Base-by-base conservation (phyloP, 2,329 filamentous ascomycete species). In the Neofusicoccum cordaticola region DNA sequence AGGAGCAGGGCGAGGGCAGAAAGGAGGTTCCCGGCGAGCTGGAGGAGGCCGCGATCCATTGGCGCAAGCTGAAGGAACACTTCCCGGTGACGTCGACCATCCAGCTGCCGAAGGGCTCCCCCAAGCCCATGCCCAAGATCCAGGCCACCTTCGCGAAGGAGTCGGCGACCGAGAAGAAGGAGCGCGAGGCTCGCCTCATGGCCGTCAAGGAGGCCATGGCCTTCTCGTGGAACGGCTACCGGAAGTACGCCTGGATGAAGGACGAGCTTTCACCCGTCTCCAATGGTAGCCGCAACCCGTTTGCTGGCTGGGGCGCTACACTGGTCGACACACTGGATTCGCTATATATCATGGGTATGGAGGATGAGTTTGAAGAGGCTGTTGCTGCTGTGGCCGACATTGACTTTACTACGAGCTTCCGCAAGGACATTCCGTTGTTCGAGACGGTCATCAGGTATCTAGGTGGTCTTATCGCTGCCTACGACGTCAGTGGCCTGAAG, bases 301-400 rank as follows among this genome's bases (percentile, higher is more conserved):
- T 98, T 76, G 94, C 92, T 73, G 92, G 90, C 57, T 97, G 93
- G 93, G 91, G 91, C 17, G 93, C 93, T 15, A 96, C 93, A 0
- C 75, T 97, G 66, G 90, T 97, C 4, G 93, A 97, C 79, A 65
- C 85, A 2, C 79, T 90, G 61, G 89, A 91, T 72, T 87, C 86
- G n/a, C 79, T 92, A 13, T 91, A 88, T 88, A 88, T 91, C 68
- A 87, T 91, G 84, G 88, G 84, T 3, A 69, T 91, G 71, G 83
- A 82, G 67, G 79, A 84, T 0, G 88, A 91, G 65, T 92, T 91
- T 70, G 81, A 85, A 37, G 81, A 85, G 68, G 88, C 88, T 1
- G 85, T 88, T 2, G 77, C 81, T 61, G 85, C 85, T 1, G 83
- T 87, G 5, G 78, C 83, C 70, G 67, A 77, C 5, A 86, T 91